A percentile compares a stretch with the other conserved stretches of the same genome.
Conservation (phyloP, 768 basidiomycete species). For the Tricholoma sp. region DNA sequence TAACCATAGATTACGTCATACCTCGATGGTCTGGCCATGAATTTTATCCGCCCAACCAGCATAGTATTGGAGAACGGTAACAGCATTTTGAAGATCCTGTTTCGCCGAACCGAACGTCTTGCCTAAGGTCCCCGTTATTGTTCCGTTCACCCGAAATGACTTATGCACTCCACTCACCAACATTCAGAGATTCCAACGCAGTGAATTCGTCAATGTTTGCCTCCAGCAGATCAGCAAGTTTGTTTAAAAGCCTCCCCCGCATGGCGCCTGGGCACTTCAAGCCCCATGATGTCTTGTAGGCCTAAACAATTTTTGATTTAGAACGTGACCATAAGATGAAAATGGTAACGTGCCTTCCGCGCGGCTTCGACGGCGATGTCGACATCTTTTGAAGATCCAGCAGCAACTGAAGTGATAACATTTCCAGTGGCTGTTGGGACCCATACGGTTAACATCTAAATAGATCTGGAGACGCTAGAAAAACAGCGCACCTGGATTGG, state of each 20-base stretch:
- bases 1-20: slow-evolving; percentile 11
- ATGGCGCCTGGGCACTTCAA: slow-evolving; percentile 33
- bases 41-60: slow-evolving; percentile 79
- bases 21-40: slow-evolving; percentile 54
- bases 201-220: slow-evolving; percentile 49
- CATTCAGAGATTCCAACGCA: slow-evolving; percentile 56
- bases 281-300: slow-evolving; percentile 17
- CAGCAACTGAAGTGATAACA: not conserved
- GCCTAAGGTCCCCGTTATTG: not conserved
- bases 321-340: not conserved
- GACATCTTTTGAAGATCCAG: not conserved
- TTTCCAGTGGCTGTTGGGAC: not conserved
- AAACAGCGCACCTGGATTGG: not conserved
- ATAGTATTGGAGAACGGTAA: slow-evolving; percentile 57
- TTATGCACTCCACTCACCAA: slow-evolving; percentile 33
- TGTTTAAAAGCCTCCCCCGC: slow-evolving; percentile 46
- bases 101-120: slow-evolving; percentile 37
- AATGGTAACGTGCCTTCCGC: not conserved
- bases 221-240: slow-evolving; percentile 55
- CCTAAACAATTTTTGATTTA: not conserved
- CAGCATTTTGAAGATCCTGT: slow-evolving; percentile 38
- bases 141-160: not conserved
- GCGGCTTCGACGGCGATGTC: not conserved
- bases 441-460: not conserved
- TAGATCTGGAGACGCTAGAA: not conserved